Base-by-base conservation (phyloP, 805 yeast genomes). In the Zygotorulaspora florentina region DNA sequence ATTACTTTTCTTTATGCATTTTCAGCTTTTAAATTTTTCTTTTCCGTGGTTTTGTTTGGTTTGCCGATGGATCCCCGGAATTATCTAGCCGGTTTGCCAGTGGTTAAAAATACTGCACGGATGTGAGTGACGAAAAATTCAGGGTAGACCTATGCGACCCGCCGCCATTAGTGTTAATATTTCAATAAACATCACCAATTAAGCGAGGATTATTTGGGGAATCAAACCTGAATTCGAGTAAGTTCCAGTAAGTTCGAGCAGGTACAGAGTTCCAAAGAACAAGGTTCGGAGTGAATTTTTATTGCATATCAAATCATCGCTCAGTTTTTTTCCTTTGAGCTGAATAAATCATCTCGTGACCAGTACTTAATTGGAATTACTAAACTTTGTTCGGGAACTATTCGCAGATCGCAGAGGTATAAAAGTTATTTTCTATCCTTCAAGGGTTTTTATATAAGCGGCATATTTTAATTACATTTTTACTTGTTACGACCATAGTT, bases 21-120 rank as follows among this genome's bases (percentile, higher is more conserved):
- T 12, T 29, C 33, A 29, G 33, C 15, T 12, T 12, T 29, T 29
- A 29, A 9, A 13, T 33, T 33, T 33, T 33, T 33, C 20, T 33
- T 33, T 33, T 33, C 36, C 36, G 36, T 17, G 36, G 36, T 33
- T 33, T 18, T 8, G 16, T 13, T 4, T 7, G 4, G 36, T 13
- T 33, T 33, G 36, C 36, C 36, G 36, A 33, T 5, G n/a, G 20
- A 13, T 33, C 36, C 36, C 36, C 36, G 36, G 36, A 33, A 33
- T 33, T 33, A 16, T 33, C 36, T 13, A 33, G 36, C 36, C 36
- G 36, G 36, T 33, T 33, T 33, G 16, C 16, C 20, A 33, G 36
- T 33, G 9, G 16, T 6, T 13, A 29, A 29, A 29, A 33, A 16
- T 13, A 33, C 16, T 33, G 36, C 36, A 33, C 36, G 36, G 36